phyloP scores from a whole-genome alignment of 352 stramenopile species.

The Thraustochytrium striatum region DNA sequence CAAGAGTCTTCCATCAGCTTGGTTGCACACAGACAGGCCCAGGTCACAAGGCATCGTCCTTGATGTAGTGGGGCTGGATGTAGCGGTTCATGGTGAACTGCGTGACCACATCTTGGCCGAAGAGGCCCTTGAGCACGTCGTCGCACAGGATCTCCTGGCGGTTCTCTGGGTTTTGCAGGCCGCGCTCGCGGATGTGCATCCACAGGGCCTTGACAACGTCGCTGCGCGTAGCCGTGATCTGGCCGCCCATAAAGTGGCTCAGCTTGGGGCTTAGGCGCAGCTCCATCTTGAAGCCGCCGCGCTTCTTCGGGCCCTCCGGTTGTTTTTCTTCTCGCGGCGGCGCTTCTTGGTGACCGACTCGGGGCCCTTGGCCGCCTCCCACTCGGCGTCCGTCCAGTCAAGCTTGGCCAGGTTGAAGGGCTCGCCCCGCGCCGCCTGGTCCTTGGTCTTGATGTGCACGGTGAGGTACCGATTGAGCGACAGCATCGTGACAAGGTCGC shows the following conservation, averaged over 20 bases:
- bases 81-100: constrained; percentile 58
- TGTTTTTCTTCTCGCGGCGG: neutral
- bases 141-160: constrained; percentile 57
- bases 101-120: constrained; percentile 53
- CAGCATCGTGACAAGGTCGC: constrained; percentile 57
- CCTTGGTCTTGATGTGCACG: constrained; percentile 21
- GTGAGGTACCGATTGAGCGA: constrained; percentile 33
- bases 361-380: neutral
- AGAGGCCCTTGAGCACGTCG: constrained; percentile 51
- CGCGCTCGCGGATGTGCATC: constrained; percentile 57
- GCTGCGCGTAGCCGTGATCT: neutral
- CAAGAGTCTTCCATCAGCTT: too few species aligned
- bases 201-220: constrained; percentile 52
- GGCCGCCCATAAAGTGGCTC: neutral
- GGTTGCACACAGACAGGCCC: too few species aligned
- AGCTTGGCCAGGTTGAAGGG: neutral
- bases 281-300: neutral
- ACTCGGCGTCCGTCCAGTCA: neutral
- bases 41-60: too few species aligned
- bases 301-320: neutral
- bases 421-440: neutral
- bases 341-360: neutral
- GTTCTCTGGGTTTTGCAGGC: constrained; percentile 56
- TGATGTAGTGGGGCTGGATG: constrained; percentile 53
- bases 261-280: constrained; percentile 15